phyloP scores from a whole-genome alignment of 176 grass and related monocot genomes.

The Oryza longistaminata region DNA sequence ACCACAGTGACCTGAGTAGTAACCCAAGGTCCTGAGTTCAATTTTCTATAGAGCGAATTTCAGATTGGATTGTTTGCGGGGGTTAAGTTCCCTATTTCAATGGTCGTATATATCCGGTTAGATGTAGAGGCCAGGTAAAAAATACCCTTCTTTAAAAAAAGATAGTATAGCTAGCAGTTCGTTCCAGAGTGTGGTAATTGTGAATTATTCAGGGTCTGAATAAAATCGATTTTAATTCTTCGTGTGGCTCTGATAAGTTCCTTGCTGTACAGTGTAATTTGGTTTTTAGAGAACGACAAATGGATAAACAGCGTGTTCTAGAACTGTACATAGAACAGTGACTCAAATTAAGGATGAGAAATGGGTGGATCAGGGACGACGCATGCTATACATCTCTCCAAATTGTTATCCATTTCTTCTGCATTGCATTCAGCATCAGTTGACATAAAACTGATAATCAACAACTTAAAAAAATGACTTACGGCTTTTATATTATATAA shows the following conservation, averaged over 20 bases:
- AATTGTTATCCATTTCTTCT: background rate
- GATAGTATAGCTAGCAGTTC: too few relatives aligned
- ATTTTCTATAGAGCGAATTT: too few relatives aligned
- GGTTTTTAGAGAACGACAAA: background rate
- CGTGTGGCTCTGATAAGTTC: background rate
- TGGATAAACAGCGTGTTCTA: background rate
- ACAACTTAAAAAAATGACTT: too few relatives aligned
- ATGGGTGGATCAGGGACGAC: background rate
- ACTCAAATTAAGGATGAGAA: background rate
- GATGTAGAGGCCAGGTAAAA: too few relatives aligned
- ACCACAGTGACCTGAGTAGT: too few relatives aligned
- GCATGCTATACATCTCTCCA: background rate
- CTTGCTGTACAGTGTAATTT: background rate
- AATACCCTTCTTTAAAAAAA: too few relatives aligned
- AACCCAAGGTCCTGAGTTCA: too few relatives aligned
- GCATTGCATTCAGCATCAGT: background rate
- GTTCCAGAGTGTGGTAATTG: background rate
- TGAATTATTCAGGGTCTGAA: slow-evolving; percentile 3
- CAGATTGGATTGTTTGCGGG: too few relatives aligned
- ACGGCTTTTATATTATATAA: too few relatives aligned
- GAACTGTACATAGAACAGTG: background rate
- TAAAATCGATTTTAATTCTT: background rate
- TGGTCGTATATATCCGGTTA: too few relatives aligned
- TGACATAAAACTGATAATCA: too few relatives aligned
- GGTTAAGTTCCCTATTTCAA: too few relatives aligned